A percentile compares a stretch with the other conserved stretches of the same genome.
Evolutionary conservation across 495 filamentous ascomycete genomes (phyloP).

Genomic region (Penicillium arizonense): DNA sequence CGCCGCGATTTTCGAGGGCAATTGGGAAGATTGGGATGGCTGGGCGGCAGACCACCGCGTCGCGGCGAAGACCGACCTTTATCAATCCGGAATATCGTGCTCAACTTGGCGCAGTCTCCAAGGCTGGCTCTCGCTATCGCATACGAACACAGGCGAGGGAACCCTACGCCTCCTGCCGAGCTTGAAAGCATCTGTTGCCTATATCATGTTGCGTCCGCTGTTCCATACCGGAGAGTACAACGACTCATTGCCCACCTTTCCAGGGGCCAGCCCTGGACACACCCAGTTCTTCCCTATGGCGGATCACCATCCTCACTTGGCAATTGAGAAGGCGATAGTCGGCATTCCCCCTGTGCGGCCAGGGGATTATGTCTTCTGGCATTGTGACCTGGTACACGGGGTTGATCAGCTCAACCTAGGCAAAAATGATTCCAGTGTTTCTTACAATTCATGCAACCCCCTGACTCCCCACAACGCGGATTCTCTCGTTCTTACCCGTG

Average conservation of each 20-base stretch:
- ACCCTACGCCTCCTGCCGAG: conserved; percentile 3
- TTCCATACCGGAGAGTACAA: neutral
- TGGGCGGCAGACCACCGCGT: conserved; percentile 1
- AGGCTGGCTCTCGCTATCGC: conserved; percentile 9
- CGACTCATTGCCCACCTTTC: neutral
- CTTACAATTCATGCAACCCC: too few relatives aligned
- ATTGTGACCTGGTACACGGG: too few relatives aligned
- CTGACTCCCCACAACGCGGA: too few relatives aligned
- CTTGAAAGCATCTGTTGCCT: conserved; percentile 2
- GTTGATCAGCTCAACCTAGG: too few relatives aligned
- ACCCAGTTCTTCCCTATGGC: neutral
- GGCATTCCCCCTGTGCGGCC: neutral
- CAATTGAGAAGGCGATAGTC: neutral
- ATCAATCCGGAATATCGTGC: conserved; percentile 3
- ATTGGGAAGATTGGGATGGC: conserved; percentile 9
- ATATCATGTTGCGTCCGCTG: conserved; percentile 8
- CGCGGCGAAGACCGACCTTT: conserved; percentile 2
- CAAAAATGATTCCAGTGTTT: too few relatives aligned
- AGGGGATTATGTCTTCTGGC: conserved; percentile 63
- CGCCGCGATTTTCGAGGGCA: conserved; percentile 4
- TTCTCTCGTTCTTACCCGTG: too few relatives aligned
- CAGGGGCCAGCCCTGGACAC: neutral
- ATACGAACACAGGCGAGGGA: neutral
- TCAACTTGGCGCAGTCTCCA: conserved; percentile 2
- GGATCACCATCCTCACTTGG: conserved; percentile 1